Evolutionary conservation across 768 basidiomycete genomes (phyloP), one percentile per base, ranked within the genome.

Genomic region (Phanerochaete carnosa): DNA sequence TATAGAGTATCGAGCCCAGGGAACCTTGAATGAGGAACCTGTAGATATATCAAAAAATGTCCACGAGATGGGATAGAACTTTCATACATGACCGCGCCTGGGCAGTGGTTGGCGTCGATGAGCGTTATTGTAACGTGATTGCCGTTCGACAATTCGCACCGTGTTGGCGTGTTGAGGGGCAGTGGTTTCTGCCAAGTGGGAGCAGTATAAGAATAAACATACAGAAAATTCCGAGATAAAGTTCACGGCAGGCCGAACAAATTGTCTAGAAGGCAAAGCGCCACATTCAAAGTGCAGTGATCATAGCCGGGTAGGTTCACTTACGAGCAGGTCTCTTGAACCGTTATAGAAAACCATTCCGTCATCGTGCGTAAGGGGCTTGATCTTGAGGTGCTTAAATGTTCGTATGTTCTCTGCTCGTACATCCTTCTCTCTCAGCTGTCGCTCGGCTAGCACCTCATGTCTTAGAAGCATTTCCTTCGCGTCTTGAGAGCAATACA

Each of bases 51-150:
- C 33, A 39, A 19, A 49, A 45, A 22, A 32, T 26, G 19, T 33
- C 9, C 9, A 58, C 29, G 47, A 57, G 51, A 54, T 23, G 29
- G 3, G 43, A 49, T 25, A 37, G 19, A 28, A 13, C 33, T 33
- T 9, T 74, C 86, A 28, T 67, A 94, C 95, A 98, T 96, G 45
- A 94, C 88, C 0, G 94, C 89, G 0, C 95, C 95, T 12, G 94
- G 95, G 70, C 95, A 97, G 71, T 98, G 95, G 68, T 97, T 97
- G 0, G 95, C 95, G 67, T 95, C 92, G 8, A 97, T 72, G 11
- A 90, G 79, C 0, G 94, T 95, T 59, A 97, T 80, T 0, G 80
- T 86, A 11, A 96, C 88, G 3, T 69, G 72, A 65, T 87, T 83
- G 8, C 75, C 75, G 25, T 80, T 74, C 3, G 79, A 81, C 19